These are phyloP conservation scores for Chrysanthemum lavandulifolium DNA, from an alignment of 129 eudicot genomes.

Conservation along the genomic window DNA sequence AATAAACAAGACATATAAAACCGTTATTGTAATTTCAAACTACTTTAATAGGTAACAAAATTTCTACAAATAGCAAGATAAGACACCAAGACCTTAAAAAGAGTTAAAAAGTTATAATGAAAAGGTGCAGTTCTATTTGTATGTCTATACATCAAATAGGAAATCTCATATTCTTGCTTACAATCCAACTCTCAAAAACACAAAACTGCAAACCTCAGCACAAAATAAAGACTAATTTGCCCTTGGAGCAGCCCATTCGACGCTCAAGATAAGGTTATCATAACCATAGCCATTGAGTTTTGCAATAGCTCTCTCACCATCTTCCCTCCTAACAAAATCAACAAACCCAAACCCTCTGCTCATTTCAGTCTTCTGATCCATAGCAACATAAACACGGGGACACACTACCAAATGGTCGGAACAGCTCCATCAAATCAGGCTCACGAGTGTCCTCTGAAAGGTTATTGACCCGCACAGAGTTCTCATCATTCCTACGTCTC, in stretches of 20 bases:
- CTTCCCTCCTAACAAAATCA: constrained; percentile 22
- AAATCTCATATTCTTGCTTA: constrained; percentile 7
- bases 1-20: no score
- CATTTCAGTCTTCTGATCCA: constrained; percentile 19
- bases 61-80: no score
- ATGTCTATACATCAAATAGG: constrained; percentile 5
- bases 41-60: no score
- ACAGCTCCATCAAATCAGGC: constrained; percentile 25
- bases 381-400: constrained; percentile 6
- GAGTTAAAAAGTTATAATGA: background rate
- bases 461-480: constrained; percentile 16
- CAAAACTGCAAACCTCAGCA: background rate
- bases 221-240: background rate
- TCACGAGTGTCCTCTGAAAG: constrained; percentile 25
- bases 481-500: constrained; percentile 18
- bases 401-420: constrained; percentile 18
- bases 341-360: constrained; percentile 26
- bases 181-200: background rate
- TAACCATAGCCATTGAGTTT: constrained; percentile 22
- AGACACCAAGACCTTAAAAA: no score
- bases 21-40: no score
- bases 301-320: constrained; percentile 23
- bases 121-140: background rate
- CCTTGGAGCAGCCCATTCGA: constrained; percentile 26
- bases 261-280: constrained; percentile 24